phyloP scores from a whole-genome alignment of 2,329 filamentous ascomycete genomes.

The Xylariales sp. region DNA sequence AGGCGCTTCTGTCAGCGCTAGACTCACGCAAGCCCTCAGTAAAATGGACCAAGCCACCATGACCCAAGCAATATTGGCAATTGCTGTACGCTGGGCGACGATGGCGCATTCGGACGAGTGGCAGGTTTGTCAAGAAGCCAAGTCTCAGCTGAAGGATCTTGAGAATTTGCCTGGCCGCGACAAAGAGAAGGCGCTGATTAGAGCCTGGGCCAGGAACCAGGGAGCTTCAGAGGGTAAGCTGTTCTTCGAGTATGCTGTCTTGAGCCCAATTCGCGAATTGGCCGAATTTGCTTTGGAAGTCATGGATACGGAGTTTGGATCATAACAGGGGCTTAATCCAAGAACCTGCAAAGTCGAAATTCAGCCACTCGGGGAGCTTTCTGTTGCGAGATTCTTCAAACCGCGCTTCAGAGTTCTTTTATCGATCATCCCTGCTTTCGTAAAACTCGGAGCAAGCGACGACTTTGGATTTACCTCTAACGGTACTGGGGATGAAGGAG shows the following conservation, averaged over 20 bases:
- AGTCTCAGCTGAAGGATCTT: constrained; percentile 45
- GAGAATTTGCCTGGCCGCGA: constrained; percentile 41
- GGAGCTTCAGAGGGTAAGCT: constrained; percentile 31
- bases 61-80: constrained; percentile 47
- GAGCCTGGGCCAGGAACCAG: constrained; percentile 38
- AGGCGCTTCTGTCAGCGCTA: constrained; percentile 4
- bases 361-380: not conserved
- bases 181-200: constrained; percentile 38
- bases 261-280: constrained; percentile 42
- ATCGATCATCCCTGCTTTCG: constrained; percentile 12
- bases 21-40: constrained; percentile 26
- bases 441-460: constrained; percentile 3
- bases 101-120: constrained; percentile 40
- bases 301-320: constrained; percentile 36
- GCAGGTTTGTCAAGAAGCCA: constrained; percentile 39
- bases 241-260: constrained; percentile 47
- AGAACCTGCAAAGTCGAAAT: not conserved
- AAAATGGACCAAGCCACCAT: constrained; percentile 49
- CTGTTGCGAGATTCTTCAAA: not conserved
- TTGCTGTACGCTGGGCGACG: constrained; percentile 40
- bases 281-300: constrained; percentile 41
- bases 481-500: too few species aligned
- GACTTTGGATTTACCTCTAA: not conserved
- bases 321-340: constrained; percentile 6
- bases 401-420: constrained; percentile 9